Base-by-base conservation (phyloP, 2,329 filamentous ascomycete genomes). In the Curvularia lunata region DNA sequence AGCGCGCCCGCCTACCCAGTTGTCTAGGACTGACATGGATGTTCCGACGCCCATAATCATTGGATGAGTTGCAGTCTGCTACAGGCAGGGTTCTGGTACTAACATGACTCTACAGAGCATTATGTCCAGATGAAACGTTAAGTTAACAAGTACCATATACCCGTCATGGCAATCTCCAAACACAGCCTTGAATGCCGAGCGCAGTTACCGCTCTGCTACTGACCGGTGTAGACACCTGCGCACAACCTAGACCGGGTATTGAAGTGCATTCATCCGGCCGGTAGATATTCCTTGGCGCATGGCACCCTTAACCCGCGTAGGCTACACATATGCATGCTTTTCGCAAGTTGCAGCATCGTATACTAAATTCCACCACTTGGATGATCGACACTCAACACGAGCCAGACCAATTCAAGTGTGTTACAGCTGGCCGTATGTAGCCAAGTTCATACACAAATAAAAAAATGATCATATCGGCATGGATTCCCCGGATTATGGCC, bases 221-320 rank as follows among this genome's bases (percentile, higher is more conserved):
- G 34, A 34, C 48, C 43, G 54, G 50, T 54, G 48, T 59, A 48
- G 55, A 59, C 13, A n/a, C 3, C 18, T 37, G 34, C 16, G 16
- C 6, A 12, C n/a, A 62, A 61, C 57, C 42, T 48, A 64, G 60
- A 60, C 57, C 30, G 48, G 52, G 59, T 61, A 63, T 69, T 68
- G 56, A 61, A 49, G 56, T 58, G 54, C 58, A 71, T 70, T 73
- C 70, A 73, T 52, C 69, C 71, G 68, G 55, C 59, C 42, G 54
- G 52, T 52, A 61, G 41, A 42, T 34, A 28, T 18, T 19, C 27
- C 52, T 58, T 58, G 50, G 59, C 42, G 27, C 37, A 32, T 7
- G 10, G n/a, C 16, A 30, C 38, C 46, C 25, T 40, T 37, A 48
- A 32, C 41, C 51, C 28, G 48, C 41, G 30, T 48, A 28, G 23